These are phyloP conservation scores for Sambucus nigra DNA, from an alignment of 129 eudicot species.

Conservation along the genomic window DNA sequence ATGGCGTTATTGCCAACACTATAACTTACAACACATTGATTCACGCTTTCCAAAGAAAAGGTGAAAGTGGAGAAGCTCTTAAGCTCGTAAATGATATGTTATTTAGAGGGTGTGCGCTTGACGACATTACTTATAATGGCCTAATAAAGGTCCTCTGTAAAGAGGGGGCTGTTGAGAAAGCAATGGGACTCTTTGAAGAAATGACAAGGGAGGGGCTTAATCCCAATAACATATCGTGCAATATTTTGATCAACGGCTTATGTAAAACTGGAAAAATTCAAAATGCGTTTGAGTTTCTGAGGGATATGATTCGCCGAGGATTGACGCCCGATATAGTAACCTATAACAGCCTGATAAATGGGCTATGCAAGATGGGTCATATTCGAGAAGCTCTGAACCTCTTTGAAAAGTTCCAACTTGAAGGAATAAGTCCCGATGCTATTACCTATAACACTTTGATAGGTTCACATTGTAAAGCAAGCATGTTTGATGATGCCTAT, in stretches of 20 bases:
- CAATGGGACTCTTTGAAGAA: constrained; percentile 65
- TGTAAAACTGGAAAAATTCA: constrained; percentile 55
- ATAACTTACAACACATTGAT: constrained; percentile 87
- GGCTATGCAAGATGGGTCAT: constrained; percentile 62
- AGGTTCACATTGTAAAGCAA: constrained; percentile 46
- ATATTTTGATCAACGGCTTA: constrained; percentile 66
- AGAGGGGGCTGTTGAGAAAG: constrained; percentile 66
- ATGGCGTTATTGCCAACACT: constrained; percentile 80
- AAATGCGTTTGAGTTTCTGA: constrained; percentile 57
- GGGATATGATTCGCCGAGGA: constrained; percentile 65
- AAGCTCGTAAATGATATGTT: constrained; percentile 75
- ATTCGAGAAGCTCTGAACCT: constrained; percentile 53
- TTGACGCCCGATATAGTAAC: constrained; percentile 74
- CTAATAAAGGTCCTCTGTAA: constrained; percentile 69
- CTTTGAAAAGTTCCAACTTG: constrained; percentile 45
- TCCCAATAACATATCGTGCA: constrained; percentile 53
- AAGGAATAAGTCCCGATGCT: constrained; percentile 64
- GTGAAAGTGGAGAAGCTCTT: constrained; percentile 52
- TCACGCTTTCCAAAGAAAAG: constrained; percentile 46
- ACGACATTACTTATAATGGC: constrained; percentile 61
- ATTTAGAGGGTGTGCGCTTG: constrained; percentile 70
- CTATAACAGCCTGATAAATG: constrained; percentile 71
- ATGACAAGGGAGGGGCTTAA: constrained; percentile 63
- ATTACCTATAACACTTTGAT: constrained; percentile 76
- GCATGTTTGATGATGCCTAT: constrained; percentile 59